phyloP scores from a whole-genome alignment of 306 rosid species.

The Parietaria judaica region DNA sequence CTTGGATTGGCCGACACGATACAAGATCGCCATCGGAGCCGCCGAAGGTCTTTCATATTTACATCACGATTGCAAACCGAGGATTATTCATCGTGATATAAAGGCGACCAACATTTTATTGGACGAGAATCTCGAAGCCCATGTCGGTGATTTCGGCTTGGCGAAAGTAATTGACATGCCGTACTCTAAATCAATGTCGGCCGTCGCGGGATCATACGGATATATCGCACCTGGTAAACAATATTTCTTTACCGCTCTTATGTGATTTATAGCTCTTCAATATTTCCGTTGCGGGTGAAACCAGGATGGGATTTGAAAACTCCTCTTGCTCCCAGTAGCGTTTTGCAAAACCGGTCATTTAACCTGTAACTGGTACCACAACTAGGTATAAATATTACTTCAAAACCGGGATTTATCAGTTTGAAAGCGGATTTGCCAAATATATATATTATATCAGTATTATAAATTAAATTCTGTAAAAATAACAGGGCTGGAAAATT shows the following conservation, averaged over 20 bases:
- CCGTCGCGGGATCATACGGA: conserved; percentile 97
- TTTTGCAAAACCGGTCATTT: no score
- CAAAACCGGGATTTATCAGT: no score
- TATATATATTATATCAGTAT: no score
- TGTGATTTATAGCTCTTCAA: neutral
- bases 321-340: no score
- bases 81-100: conserved; percentile 89
- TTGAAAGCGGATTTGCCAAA: no score
- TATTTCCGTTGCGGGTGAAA: neutral
- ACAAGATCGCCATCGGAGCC: conserved; percentile 83
- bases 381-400: no score
- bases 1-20: conserved; percentile 86
- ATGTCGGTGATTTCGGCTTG: conserved; percentile 97
- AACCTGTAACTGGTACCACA: no score
- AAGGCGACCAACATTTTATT: conserved; percentile 88
- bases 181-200: conserved; percentile 91
- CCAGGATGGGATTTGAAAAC: no score
- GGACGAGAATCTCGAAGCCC: conserved; percentile 81
- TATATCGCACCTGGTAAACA: conserved; percentile 94
- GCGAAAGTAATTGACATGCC: conserved; percentile 99
- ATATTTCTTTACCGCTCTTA: no score
- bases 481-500: no score
- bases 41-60: conserved; percentile 98
- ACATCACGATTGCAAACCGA: conserved; percentile 97
- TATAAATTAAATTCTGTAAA: no score